Conservation (phyloP, 2,329 filamentous ascomycete species). For the Penicillium sp. region DNA sequence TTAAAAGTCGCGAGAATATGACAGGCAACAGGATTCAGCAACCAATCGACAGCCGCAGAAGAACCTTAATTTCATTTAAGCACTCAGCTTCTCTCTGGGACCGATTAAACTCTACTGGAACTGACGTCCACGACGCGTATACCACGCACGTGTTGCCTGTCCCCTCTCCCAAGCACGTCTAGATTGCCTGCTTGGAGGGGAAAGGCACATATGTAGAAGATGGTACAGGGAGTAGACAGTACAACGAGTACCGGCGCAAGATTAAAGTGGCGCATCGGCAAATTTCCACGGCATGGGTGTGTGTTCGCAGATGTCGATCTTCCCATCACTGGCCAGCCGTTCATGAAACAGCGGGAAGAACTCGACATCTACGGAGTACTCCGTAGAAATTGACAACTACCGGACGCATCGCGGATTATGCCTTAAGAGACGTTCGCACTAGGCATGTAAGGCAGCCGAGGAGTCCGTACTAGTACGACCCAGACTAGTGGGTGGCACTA, state of each 20-base stretch:
- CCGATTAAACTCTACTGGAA: neutral
- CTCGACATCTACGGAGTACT: too few species aligned
- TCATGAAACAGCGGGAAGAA: neutral
- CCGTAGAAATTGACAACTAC: too few species aligned
- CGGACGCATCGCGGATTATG: too few species aligned
- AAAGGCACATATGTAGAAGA: too few species aligned
- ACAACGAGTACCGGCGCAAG: neutral
- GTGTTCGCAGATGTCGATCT: neutral
- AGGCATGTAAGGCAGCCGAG: too few species aligned
- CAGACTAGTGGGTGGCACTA: too few species aligned
- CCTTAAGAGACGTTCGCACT: too few species aligned
- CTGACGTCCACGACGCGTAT: neutral
- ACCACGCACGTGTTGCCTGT: neutral
- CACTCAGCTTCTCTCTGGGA: neutral
- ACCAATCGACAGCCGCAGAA: neutral
- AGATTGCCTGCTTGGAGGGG: too few species aligned
- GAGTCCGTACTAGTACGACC: too few species aligned
- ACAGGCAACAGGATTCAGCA: neutral
- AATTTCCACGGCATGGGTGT: too few species aligned
- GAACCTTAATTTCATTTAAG: neutral
- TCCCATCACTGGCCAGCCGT: neutral
- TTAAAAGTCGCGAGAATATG: neutral
- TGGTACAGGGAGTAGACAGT: too few species aligned
- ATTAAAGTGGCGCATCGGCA: neutral
- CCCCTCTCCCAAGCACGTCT: too few species aligned